These are phyloP conservation scores for Laburnicola sp. DNA, from an alignment of 2,329 filamentous ascomycete species.

Conservation along the genomic window DNA sequence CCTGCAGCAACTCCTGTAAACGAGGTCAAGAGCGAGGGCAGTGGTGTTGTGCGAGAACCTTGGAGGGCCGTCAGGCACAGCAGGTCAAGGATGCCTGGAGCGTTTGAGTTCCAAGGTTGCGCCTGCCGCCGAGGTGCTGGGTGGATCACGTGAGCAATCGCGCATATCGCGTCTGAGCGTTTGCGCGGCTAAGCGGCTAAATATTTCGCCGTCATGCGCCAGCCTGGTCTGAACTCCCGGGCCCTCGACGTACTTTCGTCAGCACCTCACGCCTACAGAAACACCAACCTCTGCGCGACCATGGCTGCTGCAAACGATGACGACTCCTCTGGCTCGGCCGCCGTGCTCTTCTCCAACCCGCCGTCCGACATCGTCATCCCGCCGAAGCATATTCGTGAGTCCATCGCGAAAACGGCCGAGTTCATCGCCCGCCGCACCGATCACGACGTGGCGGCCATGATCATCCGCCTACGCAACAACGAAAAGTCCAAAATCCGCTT, in stretches of 20 bases:
- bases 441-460: slow-evolving; percentile 79
- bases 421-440: slow-evolving; percentile 74
- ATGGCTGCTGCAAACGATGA: slow-evolving; percentile 39
- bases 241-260: slow-evolving; percentile 12
- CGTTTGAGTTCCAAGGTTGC: too few species aligned
- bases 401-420: slow-evolving; percentile 92
- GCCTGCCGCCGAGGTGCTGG: background rate
- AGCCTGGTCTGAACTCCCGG: background rate
- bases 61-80: too few species aligned
- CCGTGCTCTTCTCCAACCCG: slow-evolving; percentile 58
- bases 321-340: slow-evolving; percentile 9
- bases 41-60: too few species aligned
- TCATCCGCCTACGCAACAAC: slow-evolving; percentile 79
- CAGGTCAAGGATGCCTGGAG: too few species aligned
- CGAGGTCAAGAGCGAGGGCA: too few species aligned
- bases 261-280: slow-evolving; percentile 12
- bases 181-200: background rate
- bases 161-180: background rate
- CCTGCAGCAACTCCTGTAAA: background rate
- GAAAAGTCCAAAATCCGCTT: slow-evolving; percentile 93
- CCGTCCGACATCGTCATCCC: slow-evolving; percentile 85
- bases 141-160: background rate
- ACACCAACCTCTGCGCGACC: slow-evolving; percentile 1
- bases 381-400: slow-evolving; percentile 76
- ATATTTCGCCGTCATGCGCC: background rate